A percentile compares a stretch with the other conserved stretches of the same genome.
These are phyloP conservation scores for Urochloa ruziziensis DNA, from an alignment of 176 grass and related monocot species.

Conservation along the genomic window DNA sequence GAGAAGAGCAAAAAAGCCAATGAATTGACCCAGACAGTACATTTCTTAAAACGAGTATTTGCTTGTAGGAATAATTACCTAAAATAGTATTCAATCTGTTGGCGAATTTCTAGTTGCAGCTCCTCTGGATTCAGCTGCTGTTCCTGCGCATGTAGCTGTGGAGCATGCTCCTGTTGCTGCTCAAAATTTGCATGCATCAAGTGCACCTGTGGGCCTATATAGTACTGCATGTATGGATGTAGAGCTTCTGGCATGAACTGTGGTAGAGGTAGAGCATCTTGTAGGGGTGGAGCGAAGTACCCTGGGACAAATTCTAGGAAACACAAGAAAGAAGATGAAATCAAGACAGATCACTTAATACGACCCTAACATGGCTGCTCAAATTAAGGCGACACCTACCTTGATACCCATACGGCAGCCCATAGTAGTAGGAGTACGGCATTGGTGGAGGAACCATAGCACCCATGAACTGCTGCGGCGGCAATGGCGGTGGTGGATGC, in stretches of 20 bases:
- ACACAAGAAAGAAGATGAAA: background rate
- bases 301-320: background rate
- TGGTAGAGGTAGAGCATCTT: too few relatives aligned
- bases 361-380: background rate
- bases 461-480: background rate
- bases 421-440: background rate
- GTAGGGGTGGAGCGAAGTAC: background rate
- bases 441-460: background rate
- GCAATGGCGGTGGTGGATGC: background rate
- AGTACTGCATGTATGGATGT: background rate
- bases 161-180: background rate
- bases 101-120: background rate
- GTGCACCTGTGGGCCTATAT: too few relatives aligned
- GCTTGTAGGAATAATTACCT: slow-evolving; percentile 29
- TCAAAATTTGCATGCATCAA: background rate
- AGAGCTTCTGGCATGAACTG: too few relatives aligned
- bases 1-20: background rate
- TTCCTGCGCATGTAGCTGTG: background rate
- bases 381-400: background rate
- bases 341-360: background rate
- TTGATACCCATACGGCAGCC: background rate
- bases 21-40: too few relatives aligned
- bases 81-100: slow-evolving; percentile 70
- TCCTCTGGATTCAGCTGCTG: background rate
- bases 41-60: too few relatives aligned